Conservation (phyloP, 148 eudicot species). For the Amaranthus hypochondriacus region DNA sequence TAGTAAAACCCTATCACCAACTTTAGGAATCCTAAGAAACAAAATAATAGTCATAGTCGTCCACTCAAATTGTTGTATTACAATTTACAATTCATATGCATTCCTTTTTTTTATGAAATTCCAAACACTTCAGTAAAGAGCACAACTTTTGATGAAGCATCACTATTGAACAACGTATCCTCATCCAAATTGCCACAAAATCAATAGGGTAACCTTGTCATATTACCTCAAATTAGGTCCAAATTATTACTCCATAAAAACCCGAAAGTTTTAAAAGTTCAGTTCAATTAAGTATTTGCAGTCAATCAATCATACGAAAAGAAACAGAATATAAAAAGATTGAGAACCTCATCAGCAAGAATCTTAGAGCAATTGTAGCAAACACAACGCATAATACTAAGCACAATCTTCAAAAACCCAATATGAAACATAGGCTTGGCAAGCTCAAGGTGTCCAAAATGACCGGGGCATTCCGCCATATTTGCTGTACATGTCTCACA, state of each 20-base stretch:
- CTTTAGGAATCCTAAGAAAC: background rate
- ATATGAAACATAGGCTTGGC: slow-evolving; percentile 98
- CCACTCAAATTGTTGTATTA: too few species aligned
- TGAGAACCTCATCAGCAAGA: slow-evolving; percentile 73
- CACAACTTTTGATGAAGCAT: too few species aligned
- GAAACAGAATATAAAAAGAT: background rate
- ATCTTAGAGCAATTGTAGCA: slow-evolving; percentile 97
- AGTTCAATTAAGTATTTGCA: background rate
- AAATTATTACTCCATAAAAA: background rate
- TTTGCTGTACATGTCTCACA: slow-evolving; percentile 96
- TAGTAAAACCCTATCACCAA: background rate
- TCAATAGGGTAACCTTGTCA: too few species aligned
- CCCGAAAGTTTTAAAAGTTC: background rate
- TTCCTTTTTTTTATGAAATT: too few species aligned
- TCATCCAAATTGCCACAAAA: too few species aligned
- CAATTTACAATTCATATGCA: too few species aligned
- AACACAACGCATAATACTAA: slow-evolving; percentile 88
- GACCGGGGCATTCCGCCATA: slow-evolving; percentile 99
- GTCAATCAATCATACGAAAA: background rate
- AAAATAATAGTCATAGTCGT: background rate
- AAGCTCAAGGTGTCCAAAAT: slow-evolving; percentile 97
- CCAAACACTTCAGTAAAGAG: too few species aligned
- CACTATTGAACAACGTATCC: too few species aligned
- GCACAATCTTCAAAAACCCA: slow-evolving; percentile 87
- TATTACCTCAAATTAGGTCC: background rate